Base-by-base conservation (phyloP, 371 early-diverging fungal genomes). In the Synchytrium microbalum region DNA sequence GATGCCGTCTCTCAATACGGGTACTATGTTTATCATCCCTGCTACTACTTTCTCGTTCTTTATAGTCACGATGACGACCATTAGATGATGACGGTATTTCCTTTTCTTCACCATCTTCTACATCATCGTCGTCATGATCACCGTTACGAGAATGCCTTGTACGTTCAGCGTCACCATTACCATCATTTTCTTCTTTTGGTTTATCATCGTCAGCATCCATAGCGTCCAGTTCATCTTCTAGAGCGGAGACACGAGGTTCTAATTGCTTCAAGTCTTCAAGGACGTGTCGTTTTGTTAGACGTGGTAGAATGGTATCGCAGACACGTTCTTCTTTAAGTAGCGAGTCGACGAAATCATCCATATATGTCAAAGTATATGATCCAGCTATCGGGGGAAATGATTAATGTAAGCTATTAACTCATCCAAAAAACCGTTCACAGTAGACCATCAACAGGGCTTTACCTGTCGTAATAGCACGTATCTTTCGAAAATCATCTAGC, bases 311-410 rank as follows among this genome's bases (percentile, higher is more conserved):
- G 2, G 90, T 86, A 73, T 90, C 92, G 67, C 92, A 96, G 0
- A 91, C 90, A 52, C 91, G 84, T 8, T 89, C 86, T 29, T 89
- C 83, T 16, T 74, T 74, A 54, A 98, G 75, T 32, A 98, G 75
- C 26, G 83, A 75, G 69, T 96, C 96, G 26, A 95, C 84, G 68
- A 96, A 92, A 68, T 90, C 88, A 67, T 97, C 97, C 88, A 98
- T 88, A 65, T 83, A 78, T 0, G 86, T 84, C 5, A 97, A 71
- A 10, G 68, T 64, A 69, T 81, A 77, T 3, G 67, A 58, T 0
- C 84, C 86, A 32, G 67, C 73, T 57, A 56, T 10, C 26, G 13
- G 23, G 16, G n/a, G 16, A 46, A 27, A 16, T 23, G 23, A 60
- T 13, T 31, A 33, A 3, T 5, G 58, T 32, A 65, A 2, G 16